phyloP scores from a whole-genome alignment of 805 yeast species.

The Yarrowia sp. region DNA sequence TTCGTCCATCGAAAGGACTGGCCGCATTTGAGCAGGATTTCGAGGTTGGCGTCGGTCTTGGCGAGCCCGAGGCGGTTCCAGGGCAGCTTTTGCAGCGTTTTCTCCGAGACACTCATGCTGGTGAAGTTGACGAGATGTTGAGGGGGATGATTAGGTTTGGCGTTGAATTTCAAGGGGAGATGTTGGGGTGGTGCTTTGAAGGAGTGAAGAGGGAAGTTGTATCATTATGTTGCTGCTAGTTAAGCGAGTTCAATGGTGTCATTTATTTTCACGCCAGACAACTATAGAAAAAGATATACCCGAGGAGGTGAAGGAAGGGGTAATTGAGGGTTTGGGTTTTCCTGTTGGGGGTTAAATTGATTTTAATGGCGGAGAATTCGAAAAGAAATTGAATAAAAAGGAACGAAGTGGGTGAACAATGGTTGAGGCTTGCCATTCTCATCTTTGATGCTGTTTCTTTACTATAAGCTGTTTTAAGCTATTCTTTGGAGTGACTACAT shows the following conservation, averaged over 20 bases:
- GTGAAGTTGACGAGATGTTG: neutral
- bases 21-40: constrained; percentile 74
- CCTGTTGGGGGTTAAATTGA: neutral
- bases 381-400: neutral
- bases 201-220: neutral
- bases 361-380: neutral
- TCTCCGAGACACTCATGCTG: neutral
- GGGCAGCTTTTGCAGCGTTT: neutral
- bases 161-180: too few relatives aligned
- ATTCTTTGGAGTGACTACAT: too few relatives aligned
- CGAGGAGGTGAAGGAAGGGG: neutral
- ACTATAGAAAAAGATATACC: neutral
- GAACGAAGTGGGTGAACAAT: too few relatives aligned
- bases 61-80: constrained; percentile 1
- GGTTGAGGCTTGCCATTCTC: too few relatives aligned
- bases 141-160: neutral
- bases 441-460: too few relatives aligned
- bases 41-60: constrained; percentile 37
- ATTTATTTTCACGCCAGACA: neutral
- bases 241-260: neutral
- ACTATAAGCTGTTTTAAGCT: too few relatives aligned
- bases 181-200: too few relatives aligned
- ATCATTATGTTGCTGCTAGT: too few relatives aligned
- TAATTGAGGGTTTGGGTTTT: neutral
- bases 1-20: constrained; percentile 82